These are phyloP conservation scores for Starmera pachycereana DNA, from an alignment of 805 yeast species.

Conservation along the genomic window DNA sequence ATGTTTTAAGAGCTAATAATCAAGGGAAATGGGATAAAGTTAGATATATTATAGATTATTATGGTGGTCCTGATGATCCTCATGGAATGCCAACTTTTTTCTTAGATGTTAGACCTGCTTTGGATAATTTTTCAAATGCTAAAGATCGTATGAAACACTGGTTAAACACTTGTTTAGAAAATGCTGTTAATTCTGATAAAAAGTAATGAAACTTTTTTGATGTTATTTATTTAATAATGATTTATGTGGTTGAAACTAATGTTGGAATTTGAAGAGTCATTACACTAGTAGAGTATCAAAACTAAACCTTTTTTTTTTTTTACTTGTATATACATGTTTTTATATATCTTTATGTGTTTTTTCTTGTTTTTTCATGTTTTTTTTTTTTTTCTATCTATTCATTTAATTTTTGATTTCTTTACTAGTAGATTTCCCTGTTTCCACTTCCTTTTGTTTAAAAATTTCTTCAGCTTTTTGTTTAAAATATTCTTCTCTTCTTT, in stretches of 20 bases:
- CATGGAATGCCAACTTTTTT: conserved; percentile 86
- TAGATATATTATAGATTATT: conserved; percentile 91
- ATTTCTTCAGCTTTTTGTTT: no score
- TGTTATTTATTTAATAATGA: background rate
- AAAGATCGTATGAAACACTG: conserved; percentile 62
- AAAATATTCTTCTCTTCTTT: no score
- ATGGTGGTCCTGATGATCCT: conserved; percentile 88
- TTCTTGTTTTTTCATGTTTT: no score
- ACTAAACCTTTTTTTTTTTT: background rate
- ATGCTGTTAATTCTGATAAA: conserved; percentile 51
- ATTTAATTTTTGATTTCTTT: background rate
- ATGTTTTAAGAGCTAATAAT: conserved; percentile 60
- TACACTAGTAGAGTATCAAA: background rate
- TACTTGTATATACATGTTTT: background rate
- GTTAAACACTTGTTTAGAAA: conserved; percentile 54
- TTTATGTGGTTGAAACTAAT: background rate
- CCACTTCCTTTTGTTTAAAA: no score
- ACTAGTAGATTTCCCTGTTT: no score
- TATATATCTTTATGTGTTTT: background rate
- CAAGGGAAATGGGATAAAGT: conserved; percentile 53
- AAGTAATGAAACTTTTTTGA: background rate
- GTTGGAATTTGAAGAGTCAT: background rate
- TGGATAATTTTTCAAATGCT: conserved; percentile 57
- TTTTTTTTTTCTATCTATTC: background rate
- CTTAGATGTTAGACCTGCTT: conserved; percentile 92